Conservation (phyloP, 257 asterid species). For the Ocimum tenuiflorum region DNA sequence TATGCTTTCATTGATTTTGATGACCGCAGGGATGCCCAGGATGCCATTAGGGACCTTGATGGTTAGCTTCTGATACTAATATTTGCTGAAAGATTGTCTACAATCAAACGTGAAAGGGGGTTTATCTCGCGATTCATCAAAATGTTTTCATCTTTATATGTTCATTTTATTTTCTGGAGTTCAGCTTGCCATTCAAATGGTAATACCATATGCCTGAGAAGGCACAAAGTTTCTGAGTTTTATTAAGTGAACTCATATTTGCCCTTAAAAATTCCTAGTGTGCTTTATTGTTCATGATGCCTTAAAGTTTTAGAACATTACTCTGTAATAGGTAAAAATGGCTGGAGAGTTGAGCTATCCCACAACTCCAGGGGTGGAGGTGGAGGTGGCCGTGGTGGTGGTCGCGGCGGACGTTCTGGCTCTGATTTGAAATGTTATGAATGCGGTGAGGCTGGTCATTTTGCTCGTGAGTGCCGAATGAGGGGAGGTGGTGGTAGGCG, state of each 20-base stretch:
- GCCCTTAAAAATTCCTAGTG: neutral
- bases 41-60: constrained; percentile 79
- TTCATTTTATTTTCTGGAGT: neutral
- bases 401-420: constrained; percentile 76
- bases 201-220: neutral
- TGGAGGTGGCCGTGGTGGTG: constrained; percentile 61
- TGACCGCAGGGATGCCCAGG: constrained; percentile 86
- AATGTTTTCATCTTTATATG: neutral
- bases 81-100: neutral
- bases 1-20: constrained; percentile 90
- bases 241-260: neutral
- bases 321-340: constrained; percentile 63
- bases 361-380: constrained; percentile 84
- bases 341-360: constrained; percentile 96
- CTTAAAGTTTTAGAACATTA: neutral
- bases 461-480: constrained; percentile 82
- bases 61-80: constrained; percentile 29
- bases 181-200: neutral
- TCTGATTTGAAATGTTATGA: constrained; percentile 90
- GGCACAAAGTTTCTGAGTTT: neutral
- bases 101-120: neutral
- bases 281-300: neutral
- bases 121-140: neutral
- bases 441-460: constrained; percentile 96
- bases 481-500: constrained; percentile 77